Percentiles rank a stretch among this genome's conserved stretches.
Conservation (phyloP, 2,329 filamentous ascomycete species). For the Samsoniella hepiali region DNA sequence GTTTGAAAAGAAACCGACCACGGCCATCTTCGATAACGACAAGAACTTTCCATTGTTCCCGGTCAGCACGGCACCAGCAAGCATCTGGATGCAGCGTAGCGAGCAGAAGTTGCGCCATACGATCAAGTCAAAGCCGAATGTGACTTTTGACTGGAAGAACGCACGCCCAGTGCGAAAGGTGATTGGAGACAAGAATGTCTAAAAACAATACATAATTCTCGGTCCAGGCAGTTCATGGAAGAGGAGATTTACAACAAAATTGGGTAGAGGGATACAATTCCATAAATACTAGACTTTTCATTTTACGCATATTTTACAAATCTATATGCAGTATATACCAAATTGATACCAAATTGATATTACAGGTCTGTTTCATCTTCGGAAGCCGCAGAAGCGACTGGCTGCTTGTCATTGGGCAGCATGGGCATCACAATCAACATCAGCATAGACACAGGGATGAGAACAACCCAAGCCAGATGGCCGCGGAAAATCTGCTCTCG, state of each 20-base stretch:
- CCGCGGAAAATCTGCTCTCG: slow-evolving; percentile 59
- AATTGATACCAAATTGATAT: not conserved
- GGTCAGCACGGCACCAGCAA: slow-evolving; percentile 40
- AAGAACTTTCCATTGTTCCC: slow-evolving; percentile 56
- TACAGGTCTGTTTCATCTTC: not conserved
- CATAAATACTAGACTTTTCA: not conserved
- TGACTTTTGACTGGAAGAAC: slow-evolving; percentile 33
- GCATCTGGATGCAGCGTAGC: slow-evolving; percentile 39
- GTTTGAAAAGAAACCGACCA: slow-evolving; percentile 34
- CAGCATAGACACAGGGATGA: slow-evolving; percentile 30
- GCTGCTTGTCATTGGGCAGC: slow-evolving; percentile 28
- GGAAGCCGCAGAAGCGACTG: not conserved
- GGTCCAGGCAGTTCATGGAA: not conserved
- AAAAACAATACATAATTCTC: not conserved
- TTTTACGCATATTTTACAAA: not conserved
- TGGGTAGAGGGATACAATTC: not conserved
- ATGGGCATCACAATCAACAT: slow-evolving; percentile 27
- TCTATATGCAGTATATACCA: not conserved
- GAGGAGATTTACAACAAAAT: not conserved
- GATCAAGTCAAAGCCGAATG: slow-evolving; percentile 40
- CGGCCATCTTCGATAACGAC: slow-evolving; percentile 32
- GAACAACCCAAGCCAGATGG: slow-evolving; percentile 43
- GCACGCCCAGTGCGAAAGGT: slow-evolving; percentile 14
- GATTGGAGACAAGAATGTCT: slow-evolving; percentile 10
- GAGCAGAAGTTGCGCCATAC: slow-evolving; percentile 38